A percentile compares a stretch with the other conserved stretches of the same genome.
Conservation (phyloP, 495 filamentous ascomycete species). For the Bacidia rubella region DNA sequence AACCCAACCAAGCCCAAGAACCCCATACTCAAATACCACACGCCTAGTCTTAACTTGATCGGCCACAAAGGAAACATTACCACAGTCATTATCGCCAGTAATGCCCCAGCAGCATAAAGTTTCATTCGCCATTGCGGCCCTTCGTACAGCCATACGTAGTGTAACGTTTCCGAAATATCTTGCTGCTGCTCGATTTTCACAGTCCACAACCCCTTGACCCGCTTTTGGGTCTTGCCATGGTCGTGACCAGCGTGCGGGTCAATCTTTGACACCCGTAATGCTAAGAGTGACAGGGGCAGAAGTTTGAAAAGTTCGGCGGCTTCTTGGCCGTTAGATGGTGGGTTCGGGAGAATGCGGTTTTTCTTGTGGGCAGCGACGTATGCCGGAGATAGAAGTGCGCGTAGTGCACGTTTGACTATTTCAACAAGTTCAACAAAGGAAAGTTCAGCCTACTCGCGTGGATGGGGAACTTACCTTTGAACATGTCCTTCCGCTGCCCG, state of each 20-base stretch:
- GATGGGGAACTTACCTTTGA: conserved; percentile 50
- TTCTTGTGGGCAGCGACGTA: conserved; percentile 76
- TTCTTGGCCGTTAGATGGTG: conserved; percentile 54
- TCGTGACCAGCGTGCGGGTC: conserved; percentile 62
- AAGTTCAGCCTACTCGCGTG: background rate
- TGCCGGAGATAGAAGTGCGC: conserved; percentile 76
- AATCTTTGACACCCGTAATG: conserved; percentile 75
- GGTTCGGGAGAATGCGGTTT: conserved; percentile 76
- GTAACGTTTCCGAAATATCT: conserved; percentile 75
- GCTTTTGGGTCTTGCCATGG: conserved; percentile 69
- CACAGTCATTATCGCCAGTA: conserved; percentile 68
- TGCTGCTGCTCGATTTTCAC: conserved; percentile 96
- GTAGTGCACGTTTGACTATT: conserved; percentile 89
- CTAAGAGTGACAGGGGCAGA: conserved; percentile 87
- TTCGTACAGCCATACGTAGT: conserved; percentile 96
- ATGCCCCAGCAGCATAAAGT: conserved; percentile 70
- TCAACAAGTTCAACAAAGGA: no score
- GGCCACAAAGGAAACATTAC: conserved; percentile 98
- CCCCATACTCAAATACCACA: conserved; percentile 95
- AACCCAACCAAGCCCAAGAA: conserved; percentile 82
- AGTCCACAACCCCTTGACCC: conserved; percentile 90
- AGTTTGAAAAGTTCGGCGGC: conserved; percentile 89
- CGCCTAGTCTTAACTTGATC: conserved; percentile 73
- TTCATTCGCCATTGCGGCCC: conserved; percentile 88
- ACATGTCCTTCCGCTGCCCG: conserved; percentile 96